Evolutionary conservation across 192 early-diverging fungal genomes (phyloP).

Genomic region (Anaeromyces robustus): DNA sequence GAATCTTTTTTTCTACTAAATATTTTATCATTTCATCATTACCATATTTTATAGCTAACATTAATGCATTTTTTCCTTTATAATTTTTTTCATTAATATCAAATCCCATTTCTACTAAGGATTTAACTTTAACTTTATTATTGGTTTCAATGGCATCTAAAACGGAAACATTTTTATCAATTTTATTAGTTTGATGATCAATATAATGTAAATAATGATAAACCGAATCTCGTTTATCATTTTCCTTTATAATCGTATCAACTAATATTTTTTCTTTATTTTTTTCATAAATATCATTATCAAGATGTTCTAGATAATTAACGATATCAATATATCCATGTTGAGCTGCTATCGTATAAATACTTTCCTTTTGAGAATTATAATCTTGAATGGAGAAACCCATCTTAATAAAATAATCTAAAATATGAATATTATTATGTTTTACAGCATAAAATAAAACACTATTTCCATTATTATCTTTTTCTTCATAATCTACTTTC

Average conservation of each 20-base stretch:
- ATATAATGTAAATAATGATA: background rate
- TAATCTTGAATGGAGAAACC: background rate
- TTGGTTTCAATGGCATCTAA: background rate
- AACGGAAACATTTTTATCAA: background rate
- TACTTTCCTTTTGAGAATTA: background rate
- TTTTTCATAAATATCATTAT: background rate
- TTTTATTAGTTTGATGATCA: background rate
- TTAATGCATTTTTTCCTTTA: background rate
- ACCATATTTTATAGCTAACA: background rate
- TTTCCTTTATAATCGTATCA: background rate
- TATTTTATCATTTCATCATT: background rate
- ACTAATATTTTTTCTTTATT: background rate
- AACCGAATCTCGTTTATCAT: background rate
- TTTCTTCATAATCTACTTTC: background rate
- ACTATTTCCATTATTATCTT: background rate
- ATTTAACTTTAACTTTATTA: background rate
- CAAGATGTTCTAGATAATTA: background rate
- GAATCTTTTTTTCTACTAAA: background rate
- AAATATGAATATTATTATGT: background rate
- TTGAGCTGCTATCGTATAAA: background rate
- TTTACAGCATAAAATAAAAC: background rate
- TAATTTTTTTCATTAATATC: background rate
- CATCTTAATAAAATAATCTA: background rate
- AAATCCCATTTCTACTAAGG: background rate
- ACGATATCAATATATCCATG: background rate